Percentiles rank a stretch among this genome's conserved stretches.
These are phyloP conservation scores for Cymbidium sinense DNA, from an alignment of 106 monocot genomes.

Conservation along the genomic window DNA sequence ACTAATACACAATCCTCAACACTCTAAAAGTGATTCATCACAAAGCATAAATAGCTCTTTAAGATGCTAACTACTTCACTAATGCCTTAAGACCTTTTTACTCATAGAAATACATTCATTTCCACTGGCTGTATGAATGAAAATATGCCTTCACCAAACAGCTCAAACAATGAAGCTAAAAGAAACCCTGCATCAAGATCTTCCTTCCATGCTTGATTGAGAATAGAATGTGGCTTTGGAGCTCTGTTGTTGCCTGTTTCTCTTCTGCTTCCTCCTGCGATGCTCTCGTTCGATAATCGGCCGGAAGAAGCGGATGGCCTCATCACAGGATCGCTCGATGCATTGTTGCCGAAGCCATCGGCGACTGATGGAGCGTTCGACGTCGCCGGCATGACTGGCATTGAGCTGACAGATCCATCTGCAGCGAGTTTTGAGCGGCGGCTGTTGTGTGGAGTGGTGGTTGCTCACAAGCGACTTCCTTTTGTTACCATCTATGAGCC, in stretches of 20 bases:
- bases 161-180: conserved; percentile 60
- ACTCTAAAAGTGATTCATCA: too few species aligned
- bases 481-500: background rate
- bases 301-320: conserved; percentile 33
- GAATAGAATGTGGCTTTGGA: conserved; percentile 22
- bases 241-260: conserved; percentile 13
- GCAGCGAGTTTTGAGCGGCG: conserved; percentile 63
- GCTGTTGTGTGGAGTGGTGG: conserved; percentile 38
- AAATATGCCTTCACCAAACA: conserved; percentile 83
- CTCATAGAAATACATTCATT: conserved; percentile 23
- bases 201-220: conserved; percentile 89
- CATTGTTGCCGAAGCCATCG: conserved; percentile 27
- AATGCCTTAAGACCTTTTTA: too few species aligned
- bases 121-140: conserved; percentile 71
- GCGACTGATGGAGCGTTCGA: conserved; percentile 14
- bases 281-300: conserved; percentile 18
- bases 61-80: too few species aligned
- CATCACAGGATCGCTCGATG: conserved; percentile 17
- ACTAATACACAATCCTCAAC: too few species aligned
- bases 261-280: conserved; percentile 18
- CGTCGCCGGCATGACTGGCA: conserved; percentile 17
- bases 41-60: too few species aligned
- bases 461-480: conserved; percentile 13
- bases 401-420: conserved; percentile 25
- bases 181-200: conserved; percentile 69